Percentiles rank a stretch among this genome's conserved stretches.
Conservation (phyloP, 1,139 yeast species). For the Eremothecium cymbalariae region DNA sequence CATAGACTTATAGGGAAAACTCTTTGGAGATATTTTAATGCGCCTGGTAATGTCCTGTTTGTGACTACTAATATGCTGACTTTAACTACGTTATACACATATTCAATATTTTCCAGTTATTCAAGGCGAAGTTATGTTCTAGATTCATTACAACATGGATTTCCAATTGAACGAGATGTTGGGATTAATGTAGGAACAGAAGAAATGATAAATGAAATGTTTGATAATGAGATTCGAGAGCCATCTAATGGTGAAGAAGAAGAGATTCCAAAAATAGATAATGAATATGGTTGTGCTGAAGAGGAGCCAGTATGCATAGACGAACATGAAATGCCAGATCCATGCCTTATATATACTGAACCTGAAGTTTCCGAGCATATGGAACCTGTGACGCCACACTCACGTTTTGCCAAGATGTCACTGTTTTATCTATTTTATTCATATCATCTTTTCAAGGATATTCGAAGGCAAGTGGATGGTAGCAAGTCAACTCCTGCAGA, state of each 20-base stretch:
- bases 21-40: constrained; percentile 30
- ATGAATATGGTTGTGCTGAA: not conserved
- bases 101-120: constrained; percentile 20
- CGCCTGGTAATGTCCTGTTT: constrained; percentile 29
- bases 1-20: constrained; percentile 7
- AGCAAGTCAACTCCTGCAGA: constrained; percentile 4
- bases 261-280: not conserved
- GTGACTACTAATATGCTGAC: constrained; percentile 30
- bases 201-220: not conserved
- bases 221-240: not conserved
- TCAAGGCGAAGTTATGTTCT: constrained; percentile 12
- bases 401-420: constrained; percentile 24
- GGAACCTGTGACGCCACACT: constrained; percentile 10
- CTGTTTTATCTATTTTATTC: constrained; percentile 27
- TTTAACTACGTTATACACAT: constrained; percentile 27
- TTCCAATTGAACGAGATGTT: constrained; percentile 4
- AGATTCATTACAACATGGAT: constrained; percentile 5
- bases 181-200: not conserved
- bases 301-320: not conserved
- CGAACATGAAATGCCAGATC: not conserved
- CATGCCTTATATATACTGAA: not conserved
- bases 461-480: constrained; percentile 5
- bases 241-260: not conserved
- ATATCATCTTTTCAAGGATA: constrained; percentile 20
- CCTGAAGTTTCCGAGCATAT: not conserved